Conservation (phyloP, 208 protist genomes). For the Leishmania mexicana region DNA sequence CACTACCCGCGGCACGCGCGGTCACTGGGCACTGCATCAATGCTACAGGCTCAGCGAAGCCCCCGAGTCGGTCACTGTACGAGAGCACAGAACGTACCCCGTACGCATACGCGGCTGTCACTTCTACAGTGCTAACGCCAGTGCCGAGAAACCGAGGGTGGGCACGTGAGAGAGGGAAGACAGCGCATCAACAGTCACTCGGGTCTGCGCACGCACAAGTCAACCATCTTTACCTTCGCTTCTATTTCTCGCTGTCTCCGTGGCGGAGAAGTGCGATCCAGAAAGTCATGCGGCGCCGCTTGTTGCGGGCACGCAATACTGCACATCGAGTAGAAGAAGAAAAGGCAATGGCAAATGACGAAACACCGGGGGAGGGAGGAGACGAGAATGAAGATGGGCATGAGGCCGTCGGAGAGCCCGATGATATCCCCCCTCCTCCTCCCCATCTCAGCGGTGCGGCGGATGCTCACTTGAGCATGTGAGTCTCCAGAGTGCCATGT, state of each 20-base stretch:
- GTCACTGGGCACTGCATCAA: neutral
- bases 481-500: neutral
- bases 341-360: neutral
- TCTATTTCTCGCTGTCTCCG: neutral
- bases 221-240: neutral
- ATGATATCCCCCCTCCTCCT: neutral
- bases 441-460: neutral
- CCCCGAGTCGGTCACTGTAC: neutral
- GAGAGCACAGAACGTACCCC: neutral
- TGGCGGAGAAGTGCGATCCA: neutral
- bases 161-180: neutral
- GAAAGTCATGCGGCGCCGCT: neutral
- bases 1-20: neutral
- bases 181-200: neutral
- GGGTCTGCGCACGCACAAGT: neutral
- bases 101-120: neutral
- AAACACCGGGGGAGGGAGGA: neutral
- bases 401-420: neutral
- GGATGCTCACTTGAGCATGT: neutral
- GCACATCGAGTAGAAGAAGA: conserved; percentile 3
- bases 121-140: neutral
- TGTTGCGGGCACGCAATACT: neutral
- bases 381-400: neutral
- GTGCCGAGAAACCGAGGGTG: neutral
- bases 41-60: neutral